Conservation (phyloP, 139 green algal genomes). For the Haematococcus sp. region DNA sequence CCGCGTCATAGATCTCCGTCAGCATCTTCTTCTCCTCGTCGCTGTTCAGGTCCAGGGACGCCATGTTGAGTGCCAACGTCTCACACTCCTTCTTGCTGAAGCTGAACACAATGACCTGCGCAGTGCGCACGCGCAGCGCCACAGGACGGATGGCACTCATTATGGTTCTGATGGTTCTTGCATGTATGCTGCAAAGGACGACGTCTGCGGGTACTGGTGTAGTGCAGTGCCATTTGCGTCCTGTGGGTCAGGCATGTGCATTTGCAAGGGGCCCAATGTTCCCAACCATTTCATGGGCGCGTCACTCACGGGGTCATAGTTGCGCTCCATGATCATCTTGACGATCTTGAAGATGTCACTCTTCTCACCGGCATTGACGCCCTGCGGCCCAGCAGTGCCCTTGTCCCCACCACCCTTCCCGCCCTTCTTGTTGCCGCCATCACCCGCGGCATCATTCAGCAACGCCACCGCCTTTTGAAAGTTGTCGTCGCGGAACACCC, state of each 20-base stretch:
- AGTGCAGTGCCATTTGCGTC: no score
- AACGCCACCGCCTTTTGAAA: conserved; percentile 46
- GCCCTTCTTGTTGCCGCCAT: conserved; percentile 2
- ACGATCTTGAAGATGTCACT: conserved; percentile 91
- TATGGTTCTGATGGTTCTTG: no score
- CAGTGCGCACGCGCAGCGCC: no score
- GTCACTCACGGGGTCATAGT: conserved; percentile 74
- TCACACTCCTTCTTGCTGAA: conserved; percentile 71
- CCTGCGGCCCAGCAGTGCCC: not conserved
- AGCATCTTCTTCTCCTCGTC: conserved; percentile 71
- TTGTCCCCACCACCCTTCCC: conserved; percentile 3
- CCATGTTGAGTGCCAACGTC: conserved; percentile 63
- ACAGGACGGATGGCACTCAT: no score
- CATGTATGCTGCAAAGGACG: no score
- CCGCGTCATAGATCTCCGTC: conserved; percentile 61
- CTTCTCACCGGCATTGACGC: conserved; percentile 30
- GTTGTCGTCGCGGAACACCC: conserved; percentile 56
- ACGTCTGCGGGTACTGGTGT: no score
- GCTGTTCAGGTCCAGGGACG: conserved; percentile 56
- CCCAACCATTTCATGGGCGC: not conserved
- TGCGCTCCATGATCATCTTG: conserved; percentile 80
- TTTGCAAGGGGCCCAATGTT: not conserved
- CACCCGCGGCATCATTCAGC: conserved; percentile 21
- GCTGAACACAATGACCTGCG: conserved; percentile 88
- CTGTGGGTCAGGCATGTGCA: no score